Conservation (phyloP, 139 green algal species). For the Monoraphidium neglectum region DNA sequence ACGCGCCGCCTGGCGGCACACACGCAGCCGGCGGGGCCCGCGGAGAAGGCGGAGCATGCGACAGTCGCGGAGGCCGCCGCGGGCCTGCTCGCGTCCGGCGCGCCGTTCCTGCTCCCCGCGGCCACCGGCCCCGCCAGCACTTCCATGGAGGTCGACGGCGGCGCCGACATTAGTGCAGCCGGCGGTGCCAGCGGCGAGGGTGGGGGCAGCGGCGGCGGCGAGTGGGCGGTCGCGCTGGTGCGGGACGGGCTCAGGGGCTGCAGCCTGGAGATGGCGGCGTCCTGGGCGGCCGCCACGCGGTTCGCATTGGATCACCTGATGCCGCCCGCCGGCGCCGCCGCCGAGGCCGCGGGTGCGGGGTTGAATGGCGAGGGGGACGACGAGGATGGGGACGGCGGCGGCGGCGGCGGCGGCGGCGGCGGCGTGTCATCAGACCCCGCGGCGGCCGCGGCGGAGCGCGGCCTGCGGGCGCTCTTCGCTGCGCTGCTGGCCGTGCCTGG, state of each 20-base stretch:
- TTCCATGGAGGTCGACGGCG: neutral
- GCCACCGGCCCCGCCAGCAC: neutral
- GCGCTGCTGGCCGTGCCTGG: neutral
- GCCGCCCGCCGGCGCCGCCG: neutral
- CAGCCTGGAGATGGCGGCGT: conserved; percentile 59
- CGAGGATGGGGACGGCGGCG: no score
- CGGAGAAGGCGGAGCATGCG: conserved; percentile 52
- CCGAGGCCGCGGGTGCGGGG: neutral
- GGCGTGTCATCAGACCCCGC: neutral
- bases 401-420: neutral
- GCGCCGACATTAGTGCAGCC: neutral
- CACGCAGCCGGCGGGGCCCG: conserved; percentile 20
- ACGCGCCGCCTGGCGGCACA: conserved; percentile 26
- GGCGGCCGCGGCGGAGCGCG: conserved; percentile 18
- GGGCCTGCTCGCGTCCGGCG: conserved; percentile 59
- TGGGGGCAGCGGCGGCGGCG: conserved; percentile 5
- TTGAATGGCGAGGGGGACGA: neutral
- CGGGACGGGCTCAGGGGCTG: conserved; percentile 17
- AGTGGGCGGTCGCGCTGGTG: conserved; percentile 43
- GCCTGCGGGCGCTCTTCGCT: conserved; percentile 36
- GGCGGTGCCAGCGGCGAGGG: neutral
- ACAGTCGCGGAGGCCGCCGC: conserved; percentile 62
- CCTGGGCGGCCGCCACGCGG: conserved; percentile 52
- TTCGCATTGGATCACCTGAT: conserved; percentile 43
- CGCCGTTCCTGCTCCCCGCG: neutral